Percentiles rank a stretch among this genome's conserved stretches.
These are phyloP conservation scores for Fusarium floridanum DNA, from an alignment of 2,329 filamentous ascomycete species.

Conservation along the genomic window DNA sequence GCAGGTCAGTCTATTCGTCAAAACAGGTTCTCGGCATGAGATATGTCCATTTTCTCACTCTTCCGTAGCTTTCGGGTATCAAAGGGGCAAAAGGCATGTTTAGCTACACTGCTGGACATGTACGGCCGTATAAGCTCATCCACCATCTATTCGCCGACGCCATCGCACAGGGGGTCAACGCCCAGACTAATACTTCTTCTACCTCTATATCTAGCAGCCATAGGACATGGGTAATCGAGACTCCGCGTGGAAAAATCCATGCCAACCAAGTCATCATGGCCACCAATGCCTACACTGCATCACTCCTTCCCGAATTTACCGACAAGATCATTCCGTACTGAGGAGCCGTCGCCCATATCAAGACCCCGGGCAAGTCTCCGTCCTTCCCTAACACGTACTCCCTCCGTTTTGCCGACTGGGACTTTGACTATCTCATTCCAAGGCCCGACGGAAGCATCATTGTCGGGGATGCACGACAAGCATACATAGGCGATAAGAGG, in stretches of 20 bases:
- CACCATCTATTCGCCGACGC: slow-evolving; percentile 37
- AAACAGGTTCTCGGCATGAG: background rate
- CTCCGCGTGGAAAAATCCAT: slow-evolving; percentile 36
- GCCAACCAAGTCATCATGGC: slow-evolving; percentile 43
- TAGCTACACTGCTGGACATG: slow-evolving; percentile 44
- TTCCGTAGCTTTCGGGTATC: slow-evolving; percentile 46
- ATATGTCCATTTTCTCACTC: background rate
- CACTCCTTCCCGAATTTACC: slow-evolving; percentile 37
- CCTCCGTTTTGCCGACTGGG: background rate
- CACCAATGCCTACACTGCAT: slow-evolving; percentile 48
- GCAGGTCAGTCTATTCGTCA: background rate
- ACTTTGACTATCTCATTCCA: slow-evolving; percentile 35
- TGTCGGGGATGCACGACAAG: too few species aligned
- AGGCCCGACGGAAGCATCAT: too few species aligned
- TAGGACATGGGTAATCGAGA: slow-evolving; percentile 6
- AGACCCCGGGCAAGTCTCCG: background rate
- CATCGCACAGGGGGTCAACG: slow-evolving; percentile 39
- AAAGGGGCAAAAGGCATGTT: slow-evolving; percentile 51
- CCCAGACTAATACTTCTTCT: slow-evolving; percentile 45
- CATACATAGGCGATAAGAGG: too few species aligned
- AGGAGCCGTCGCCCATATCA: background rate
- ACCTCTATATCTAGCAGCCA: slow-evolving; percentile 26
- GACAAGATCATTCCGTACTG: slow-evolving; percentile 23
- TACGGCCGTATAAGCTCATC: slow-evolving; percentile 51
- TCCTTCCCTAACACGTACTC: slow-evolving; percentile 6